A percentile compares a stretch with the other conserved stretches of the same genome.
Evolutionary conservation across 371 early-diverging fungal species (phyloP).

Genomic region (Entomophthora muscae): DNA sequence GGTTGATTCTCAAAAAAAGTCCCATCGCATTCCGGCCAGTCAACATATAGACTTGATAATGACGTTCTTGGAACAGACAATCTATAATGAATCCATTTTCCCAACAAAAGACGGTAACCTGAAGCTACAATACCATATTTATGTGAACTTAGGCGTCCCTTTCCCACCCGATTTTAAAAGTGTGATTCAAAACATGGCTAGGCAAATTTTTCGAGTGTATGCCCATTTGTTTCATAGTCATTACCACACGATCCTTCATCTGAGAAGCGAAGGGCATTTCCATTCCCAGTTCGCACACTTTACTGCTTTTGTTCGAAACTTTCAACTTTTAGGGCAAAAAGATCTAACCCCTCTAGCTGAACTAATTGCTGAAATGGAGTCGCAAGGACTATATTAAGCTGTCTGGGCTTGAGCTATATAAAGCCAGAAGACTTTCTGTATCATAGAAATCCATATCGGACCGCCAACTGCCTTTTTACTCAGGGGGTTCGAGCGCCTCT

Average conservation of each 20-base stretch:
- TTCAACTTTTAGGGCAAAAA: constrained; percentile 80
- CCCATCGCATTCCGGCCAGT: constrained; percentile 70
- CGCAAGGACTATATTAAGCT: constrained; percentile 13
- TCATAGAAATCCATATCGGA: too few relatives aligned
- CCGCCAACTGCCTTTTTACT: too few relatives aligned
- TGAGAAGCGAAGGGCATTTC: constrained; percentile 73
- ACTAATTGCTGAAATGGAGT: constrained; percentile 48
- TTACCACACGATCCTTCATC: constrained; percentile 62
- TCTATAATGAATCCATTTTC: constrained; percentile 74
- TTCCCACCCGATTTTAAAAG: constrained; percentile 65
- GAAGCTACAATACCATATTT: not conserved
- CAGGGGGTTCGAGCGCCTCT: too few relatives aligned
- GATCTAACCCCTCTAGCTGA: constrained; percentile 69
- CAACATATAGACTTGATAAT: constrained; percentile 88
- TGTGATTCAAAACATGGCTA: constrained; percentile 48
- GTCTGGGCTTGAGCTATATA: too few relatives aligned
- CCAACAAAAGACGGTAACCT: constrained; percentile 44
- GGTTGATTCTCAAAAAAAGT: constrained; percentile 72
- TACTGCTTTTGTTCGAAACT: constrained; percentile 74
- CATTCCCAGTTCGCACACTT: constrained; percentile 91
- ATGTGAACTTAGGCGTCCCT: constrained; percentile 25
- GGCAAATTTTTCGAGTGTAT: constrained; percentile 75
- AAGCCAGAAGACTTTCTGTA: too few relatives aligned
- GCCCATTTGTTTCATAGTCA: constrained; percentile 91
- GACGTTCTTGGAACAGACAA: constrained; percentile 69